Conservation (phyloP, 768 basidiomycete species). For the Boletus insuetus region DNA sequence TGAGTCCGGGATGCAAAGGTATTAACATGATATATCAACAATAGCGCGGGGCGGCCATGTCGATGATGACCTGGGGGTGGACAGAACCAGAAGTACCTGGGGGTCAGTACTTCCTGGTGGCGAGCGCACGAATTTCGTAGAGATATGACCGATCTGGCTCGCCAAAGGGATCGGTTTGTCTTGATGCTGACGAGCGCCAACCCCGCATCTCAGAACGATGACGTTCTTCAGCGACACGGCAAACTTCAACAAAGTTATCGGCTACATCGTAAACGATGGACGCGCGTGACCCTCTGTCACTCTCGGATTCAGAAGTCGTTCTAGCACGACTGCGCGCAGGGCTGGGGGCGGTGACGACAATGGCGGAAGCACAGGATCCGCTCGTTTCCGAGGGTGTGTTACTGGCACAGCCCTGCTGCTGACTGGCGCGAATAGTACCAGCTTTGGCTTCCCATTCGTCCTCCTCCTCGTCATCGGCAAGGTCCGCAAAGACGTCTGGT, state of each 20-base stretch:
- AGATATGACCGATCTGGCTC: constrained; percentile 63
- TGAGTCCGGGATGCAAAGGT: constrained; percentile 18
- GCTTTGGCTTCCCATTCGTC: constrained; percentile 69
- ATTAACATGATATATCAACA: constrained; percentile 17
- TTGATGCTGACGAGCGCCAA: constrained; percentile 47
- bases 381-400: constrained; percentile 28
- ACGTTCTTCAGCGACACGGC: constrained; percentile 74
- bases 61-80: neutral
- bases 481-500: constrained; percentile 91
- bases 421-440: constrained; percentile 73
- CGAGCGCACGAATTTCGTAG: constrained; percentile 81
- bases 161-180: constrained; percentile 19
- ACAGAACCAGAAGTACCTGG: constrained; percentile 1
- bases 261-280: constrained; percentile 78
- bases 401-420: constrained; percentile 38
- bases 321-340: constrained; percentile 62
- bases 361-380: constrained; percentile 22
- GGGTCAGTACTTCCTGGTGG: constrained; percentile 75
- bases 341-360: constrained; percentile 47
- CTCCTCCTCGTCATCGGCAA: constrained; percentile 87
- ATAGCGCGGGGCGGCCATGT: neutral
- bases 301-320: constrained; percentile 71
- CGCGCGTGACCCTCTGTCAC: constrained; percentile 71
- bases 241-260: constrained; percentile 67
- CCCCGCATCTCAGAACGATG: constrained; percentile 84